Base-by-base conservation (phyloP, 306 rosid species). In the Prunus davidiana region DNA sequence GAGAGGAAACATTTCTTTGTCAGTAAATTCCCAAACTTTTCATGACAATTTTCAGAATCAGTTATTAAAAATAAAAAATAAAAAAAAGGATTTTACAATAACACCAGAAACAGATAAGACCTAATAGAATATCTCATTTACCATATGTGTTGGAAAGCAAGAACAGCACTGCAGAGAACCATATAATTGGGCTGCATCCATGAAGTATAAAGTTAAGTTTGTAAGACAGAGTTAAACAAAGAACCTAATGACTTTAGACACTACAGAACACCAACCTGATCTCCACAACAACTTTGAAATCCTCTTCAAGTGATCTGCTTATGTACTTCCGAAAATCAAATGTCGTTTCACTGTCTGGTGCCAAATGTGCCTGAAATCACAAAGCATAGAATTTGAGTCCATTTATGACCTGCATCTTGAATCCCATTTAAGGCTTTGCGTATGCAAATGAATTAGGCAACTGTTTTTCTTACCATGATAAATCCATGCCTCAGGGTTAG, bases 321-420 rank as follows among this genome's bases (percentile, higher is more conserved):
- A 95, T 92, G 84, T 92, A 95, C 32, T 89, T 83, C 10, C 72
- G 96, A 68, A 95, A 95, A 86, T 95, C 87, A 77, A 95, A 95
- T 70, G 56, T 85, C 30, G 80, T 68, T 45, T 75, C 90, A 41
- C 83, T 88, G 82, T 79, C 91, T 4, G 91, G 96, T 3, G 93
- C 77, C 72, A 95, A 69, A 86, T 95, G 98, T 30, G 98, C 95
- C 98, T 92, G 80, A 76, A 82, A 84, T 81, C 66, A 34, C 56
- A 76, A 8, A 64, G 43, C 3, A 15, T 25, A 80, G 41, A 68
- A 55, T 51, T 62, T 45, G 16, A 41, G 20, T 57, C 46, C 32
- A 57, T 25, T 67, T 69, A 18, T 28, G 24, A 65, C 74, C 20
- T 11, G 32, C 45, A 72, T 22, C 38, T 60, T 51, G 14, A 61